Conservation (phyloP, 1,284 basidiomycete species). For the Inonotus hispidus region DNA sequence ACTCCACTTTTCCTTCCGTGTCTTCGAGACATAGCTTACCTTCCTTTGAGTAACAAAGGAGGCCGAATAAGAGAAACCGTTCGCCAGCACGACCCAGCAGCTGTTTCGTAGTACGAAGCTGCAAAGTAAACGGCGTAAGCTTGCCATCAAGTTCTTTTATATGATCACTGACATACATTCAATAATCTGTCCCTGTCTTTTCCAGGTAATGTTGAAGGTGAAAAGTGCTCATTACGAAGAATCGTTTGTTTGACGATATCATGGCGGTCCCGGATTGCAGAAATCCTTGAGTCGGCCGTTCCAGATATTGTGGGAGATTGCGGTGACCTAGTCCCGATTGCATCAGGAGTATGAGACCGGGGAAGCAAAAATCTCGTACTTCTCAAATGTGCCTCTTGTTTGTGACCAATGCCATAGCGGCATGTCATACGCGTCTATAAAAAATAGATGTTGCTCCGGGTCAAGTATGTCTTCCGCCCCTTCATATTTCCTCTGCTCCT, state of each 20-base stretch:
- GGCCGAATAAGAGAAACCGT: constrained; percentile 90
- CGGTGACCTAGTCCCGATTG: constrained; percentile 35
- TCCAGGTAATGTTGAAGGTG: constrained; percentile 86
- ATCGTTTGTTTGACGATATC: constrained; percentile 88
- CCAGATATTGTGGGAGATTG: constrained; percentile 65
- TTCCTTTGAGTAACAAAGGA: constrained; percentile 87
- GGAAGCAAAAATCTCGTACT: constrained; percentile 38
- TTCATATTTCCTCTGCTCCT: constrained; percentile 50
- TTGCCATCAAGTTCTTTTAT: constrained; percentile 13
- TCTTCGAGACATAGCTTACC: constrained; percentile 92
- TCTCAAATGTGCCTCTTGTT: constrained; percentile 81
- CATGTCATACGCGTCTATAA: constrained; percentile 93
- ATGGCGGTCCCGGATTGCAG: constrained; percentile 75
- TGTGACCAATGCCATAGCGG: constrained; percentile 86
- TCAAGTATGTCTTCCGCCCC: constrained; percentile 66
- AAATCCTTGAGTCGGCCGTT: constrained; percentile 71
- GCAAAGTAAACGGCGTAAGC: not conserved
- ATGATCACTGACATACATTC: constrained; percentile 50
- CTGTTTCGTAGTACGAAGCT: constrained; percentile 96
- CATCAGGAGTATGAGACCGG: not conserved
- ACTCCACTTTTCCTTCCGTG: constrained; percentile 82
- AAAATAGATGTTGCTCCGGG: constrained; percentile 77
- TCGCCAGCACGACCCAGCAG: constrained; percentile 87
- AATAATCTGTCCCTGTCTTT: constrained; percentile 80
- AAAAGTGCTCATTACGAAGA: constrained; percentile 92